A percentile compares a stretch with the other conserved stretches of the same genome.
These are phyloP conservation scores for Cyclotella choctawhatcheeana DNA, from an alignment of 108 stramenopile genomes.

Conservation along the genomic window DNA sequence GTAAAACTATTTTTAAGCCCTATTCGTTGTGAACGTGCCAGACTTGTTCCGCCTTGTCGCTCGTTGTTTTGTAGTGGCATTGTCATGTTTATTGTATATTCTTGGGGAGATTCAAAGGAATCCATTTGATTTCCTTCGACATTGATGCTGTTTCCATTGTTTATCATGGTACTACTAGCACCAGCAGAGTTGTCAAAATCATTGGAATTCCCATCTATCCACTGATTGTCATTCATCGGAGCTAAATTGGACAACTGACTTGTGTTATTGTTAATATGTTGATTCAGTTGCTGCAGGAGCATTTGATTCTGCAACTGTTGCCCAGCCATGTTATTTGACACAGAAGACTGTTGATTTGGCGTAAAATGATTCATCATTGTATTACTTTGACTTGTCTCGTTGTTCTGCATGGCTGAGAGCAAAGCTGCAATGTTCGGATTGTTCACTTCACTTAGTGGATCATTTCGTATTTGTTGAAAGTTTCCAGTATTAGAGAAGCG, in stretches of 20 bases:
- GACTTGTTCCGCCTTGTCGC: neutral
- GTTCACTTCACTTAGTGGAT: neutral
- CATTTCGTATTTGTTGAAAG: neutral
- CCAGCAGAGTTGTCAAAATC: neutral
- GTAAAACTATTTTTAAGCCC: constrained; percentile 29
- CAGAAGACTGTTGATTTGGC: neutral
- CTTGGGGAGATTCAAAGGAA: constrained; percentile 2
- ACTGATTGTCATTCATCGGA: constrained; percentile 1
- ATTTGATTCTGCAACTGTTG: constrained; percentile 28
- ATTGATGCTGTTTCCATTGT: neutral
- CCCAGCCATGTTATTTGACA: neutral
- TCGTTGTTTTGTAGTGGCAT: constrained; percentile 11
- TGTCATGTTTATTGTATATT: constrained; percentile 11
- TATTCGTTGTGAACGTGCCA: constrained; percentile 22
- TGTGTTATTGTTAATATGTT: constrained; percentile 13
- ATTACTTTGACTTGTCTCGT: constrained; percentile 2
- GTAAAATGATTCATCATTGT: neutral
- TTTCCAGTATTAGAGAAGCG: neutral
- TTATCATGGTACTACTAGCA: neutral
- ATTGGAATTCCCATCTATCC: neutral
- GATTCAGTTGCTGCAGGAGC: constrained; percentile 15
- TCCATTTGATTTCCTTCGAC: neutral
- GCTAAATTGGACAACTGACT: too few relatives aligned
- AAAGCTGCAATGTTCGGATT: constrained; percentile 9
- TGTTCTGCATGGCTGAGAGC: constrained; percentile 4